Evolutionary conservation across 768 basidiomycete genomes (phyloP), one percentile per base, ranked within the genome.

Genomic region (Pluteus cervinus): DNA sequence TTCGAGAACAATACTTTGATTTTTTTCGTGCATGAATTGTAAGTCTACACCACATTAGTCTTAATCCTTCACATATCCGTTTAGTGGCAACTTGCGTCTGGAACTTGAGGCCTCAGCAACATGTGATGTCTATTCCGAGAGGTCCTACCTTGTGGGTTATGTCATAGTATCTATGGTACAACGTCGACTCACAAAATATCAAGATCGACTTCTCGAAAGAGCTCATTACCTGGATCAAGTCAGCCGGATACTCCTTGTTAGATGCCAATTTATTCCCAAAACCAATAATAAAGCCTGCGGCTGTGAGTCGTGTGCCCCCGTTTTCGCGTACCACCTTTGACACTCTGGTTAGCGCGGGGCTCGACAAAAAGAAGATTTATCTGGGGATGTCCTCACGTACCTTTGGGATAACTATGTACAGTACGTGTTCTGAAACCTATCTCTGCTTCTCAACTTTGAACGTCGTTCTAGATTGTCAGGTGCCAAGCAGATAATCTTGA

Each of bases 361-460:
- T 41, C 56, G 6, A 76, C 67, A 46, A 44, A 47, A 56, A 36
- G 70, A 68, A 32, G 66, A 71, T 29, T 65, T 68, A 28, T 70
- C 68, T 6, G 68, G 57, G 33, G 76, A 85, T 20, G 61, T 93
- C 16, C 55, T 94, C 41, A 69, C 71, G 3, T 94, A 97, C 55
- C 58, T 98, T 8, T 99, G 96, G 96, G 94, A 98, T 57, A 94
- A 97, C 51, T 93, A 92, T 52, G 69, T 98, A 44, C 79, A 86
- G 93, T 96, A 49, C 42, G 86, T 56, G 12, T n/a, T 32, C 30
- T 41, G n/a, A 22, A 4, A n/a, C n/a, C 33, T 15, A 15, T 33
- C 6, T 14, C 25, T 11, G 11, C 11, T 16, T 22, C 33, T 29
- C 26, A 28, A 44, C 0, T 31, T 36, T 33, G n/a, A 40, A 15